Base-by-base conservation (phyloP, 225 moss, liverwort and hornwort genomes). In the Physcomitrellopsis africana region DNA sequence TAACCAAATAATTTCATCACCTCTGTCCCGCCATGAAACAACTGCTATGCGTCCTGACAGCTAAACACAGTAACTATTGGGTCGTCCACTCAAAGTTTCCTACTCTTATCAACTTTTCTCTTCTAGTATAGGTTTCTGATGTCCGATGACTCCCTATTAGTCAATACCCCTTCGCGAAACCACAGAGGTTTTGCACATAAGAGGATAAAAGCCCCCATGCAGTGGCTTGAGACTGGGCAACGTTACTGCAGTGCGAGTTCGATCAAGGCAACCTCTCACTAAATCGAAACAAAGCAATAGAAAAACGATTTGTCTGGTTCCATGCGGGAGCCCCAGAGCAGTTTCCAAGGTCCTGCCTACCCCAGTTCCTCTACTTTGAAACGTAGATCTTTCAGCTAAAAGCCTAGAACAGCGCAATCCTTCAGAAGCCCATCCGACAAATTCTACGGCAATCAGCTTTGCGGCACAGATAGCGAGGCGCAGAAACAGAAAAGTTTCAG, bases 341-440 rank as follows among this genome's bases (percentile, higher is more conserved):
- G 49, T 49, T 11, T 26, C 58, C 68, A 9, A 41, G 19, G 1
- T 3, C 32, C 11, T 53, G 13, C 53, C 41, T 12, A 51, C 17
- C 32, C 32, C 32, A 37, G 32, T 37, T 4, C 32, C 32, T 7
- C 32, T 2, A 37, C 32, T 37, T 37, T 1, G 8, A 49, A 3
- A 10, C 14, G 60, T 47, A 60, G 61, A 72, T 72, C 13, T 72
- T 72, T 72, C 32, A 58, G 29, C 48, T 0, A 37, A 72, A 72
- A 72, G 72, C 49, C 72, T 17, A 32, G 18, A 61, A 27, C 58
- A 48, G 12, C 29, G 11, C 70, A 5, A 11, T 37, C 8, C 3
- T 22, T 9, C 46, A 17, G 32, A 29, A 49, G 32, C 13, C 14
- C 29, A 49, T 51, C 61, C 49, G 72, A 61, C 72, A 51, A 14